These are phyloP conservation scores for sorghum (Sorghum bicolor) DNA, from an alignment of 176 grass and related monocot genomes.

Conservation along the genomic window Sorghum_bicolor_NCBIv3 NC_012879.2:5770501-5771000, in stretches of 20 bases:
- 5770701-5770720: background rate
- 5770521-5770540: slow-evolving; percentile 71
- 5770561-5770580: slow-evolving; percentile 38
- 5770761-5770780: background rate
- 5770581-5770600: slow-evolving; percentile 21
- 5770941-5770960: slow-evolving; percentile 81
- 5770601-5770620: slow-evolving; percentile 29
- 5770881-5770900: background rate
- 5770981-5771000: slow-evolving; percentile 78
- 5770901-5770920: slow-evolving; percentile 32
- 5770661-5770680: background rate
- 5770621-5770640: slow-evolving; percentile 4
- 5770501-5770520: slow-evolving; percentile 69
- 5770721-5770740: background rate
- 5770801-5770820: background rate
- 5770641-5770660: background rate
- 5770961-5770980: slow-evolving; percentile 85
- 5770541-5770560: slow-evolving; percentile 66
- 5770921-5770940: slow-evolving; percentile 70
- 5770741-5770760: background rate
- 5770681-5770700: background rate
- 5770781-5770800: background rate
- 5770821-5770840: background rate
- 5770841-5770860: background rate
- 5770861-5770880: background rate